phyloP scores from a whole-genome alignment of 1,139 yeast genomes.

The Candida frijolesensis region DNA sequence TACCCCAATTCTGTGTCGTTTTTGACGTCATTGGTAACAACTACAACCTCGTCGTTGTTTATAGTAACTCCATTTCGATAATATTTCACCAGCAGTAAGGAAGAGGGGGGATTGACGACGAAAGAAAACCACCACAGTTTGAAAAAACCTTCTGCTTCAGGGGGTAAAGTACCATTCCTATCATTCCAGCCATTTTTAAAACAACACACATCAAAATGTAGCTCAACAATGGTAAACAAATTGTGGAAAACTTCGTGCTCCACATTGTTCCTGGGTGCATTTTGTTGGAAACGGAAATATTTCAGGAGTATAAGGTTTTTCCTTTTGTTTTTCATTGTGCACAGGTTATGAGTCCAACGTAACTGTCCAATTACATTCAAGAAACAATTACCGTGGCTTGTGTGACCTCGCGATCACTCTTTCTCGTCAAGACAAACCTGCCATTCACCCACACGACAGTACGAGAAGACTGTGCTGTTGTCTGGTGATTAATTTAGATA shows the following conservation, averaged over 20 bases:
- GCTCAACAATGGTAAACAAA: not conserved
- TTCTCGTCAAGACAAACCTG: too few species aligned
- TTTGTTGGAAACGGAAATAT: not conserved
- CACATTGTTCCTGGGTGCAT: not conserved
- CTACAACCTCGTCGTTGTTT: not conserved
- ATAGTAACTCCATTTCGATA: not conserved
- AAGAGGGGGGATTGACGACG: too few species aligned
- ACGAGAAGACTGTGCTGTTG: too few species aligned
- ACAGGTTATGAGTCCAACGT: not conserved
- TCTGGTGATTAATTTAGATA: too few species aligned
- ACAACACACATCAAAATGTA: too few species aligned
- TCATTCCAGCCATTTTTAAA: too few species aligned
- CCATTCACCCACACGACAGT: too few species aligned
- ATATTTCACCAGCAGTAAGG: too few species aligned
- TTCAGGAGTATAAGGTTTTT: not conserved
- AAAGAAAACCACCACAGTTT: too few species aligned
- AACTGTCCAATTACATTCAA: not conserved
- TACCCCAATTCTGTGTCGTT: not conserved
- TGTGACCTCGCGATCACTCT: not conserved
- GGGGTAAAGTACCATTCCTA: too few species aligned
- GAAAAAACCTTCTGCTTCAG: too few species aligned
- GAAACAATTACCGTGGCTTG: not conserved
- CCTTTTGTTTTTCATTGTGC: not conserved
- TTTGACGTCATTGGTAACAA: not conserved
- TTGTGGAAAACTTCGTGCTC: not conserved